Evolutionary conservation across 2,329 filamentous ascomycete species (phyloP).

Genomic region (Aspergillus transmontanensis): DNA sequence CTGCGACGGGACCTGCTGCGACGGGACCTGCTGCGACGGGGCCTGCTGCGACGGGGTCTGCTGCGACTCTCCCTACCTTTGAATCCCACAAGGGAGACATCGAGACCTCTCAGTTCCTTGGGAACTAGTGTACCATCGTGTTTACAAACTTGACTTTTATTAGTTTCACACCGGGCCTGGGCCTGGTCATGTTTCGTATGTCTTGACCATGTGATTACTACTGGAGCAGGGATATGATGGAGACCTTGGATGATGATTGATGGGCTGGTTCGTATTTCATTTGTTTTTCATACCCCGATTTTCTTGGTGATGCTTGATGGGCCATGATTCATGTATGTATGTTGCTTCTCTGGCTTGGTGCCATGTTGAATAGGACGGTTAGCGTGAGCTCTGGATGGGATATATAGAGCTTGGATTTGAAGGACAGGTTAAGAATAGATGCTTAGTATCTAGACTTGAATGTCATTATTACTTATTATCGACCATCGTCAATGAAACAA

Average conservation of each 20-base stretch:
- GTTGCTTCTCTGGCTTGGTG: constrained; percentile 1
- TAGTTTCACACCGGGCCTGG: not conserved
- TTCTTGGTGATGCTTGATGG: constrained; percentile 13
- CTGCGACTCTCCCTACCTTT: constrained; percentile 4
- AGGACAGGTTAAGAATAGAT: not conserved
- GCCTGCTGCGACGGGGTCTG: not conserved
- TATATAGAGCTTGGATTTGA: constrained; percentile 1
- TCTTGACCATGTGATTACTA: not conserved
- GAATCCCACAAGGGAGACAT: constrained; percentile 12
- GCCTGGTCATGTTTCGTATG: not conserved
- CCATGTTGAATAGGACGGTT: constrained; percentile 7
- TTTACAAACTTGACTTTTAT: not conserved
- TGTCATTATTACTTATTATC: not conserved
- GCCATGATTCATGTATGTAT: constrained; percentile 18
- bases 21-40: not conserved
- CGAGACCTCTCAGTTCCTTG: constrained; percentile 13
- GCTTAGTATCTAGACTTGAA: constrained; percentile 21
- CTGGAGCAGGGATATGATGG: not conserved
- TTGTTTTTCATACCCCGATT: constrained; percentile 11
- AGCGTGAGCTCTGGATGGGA: constrained; percentile 7
- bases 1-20: not conserved
- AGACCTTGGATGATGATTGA: not conserved
- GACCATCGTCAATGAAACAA: not conserved
- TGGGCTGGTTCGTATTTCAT: not conserved
- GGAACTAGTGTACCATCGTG: constrained; percentile 3